phyloP scores from a whole-genome alignment of 2,329 filamentous ascomycete species.

The Knoxdaviesia proteae region DNA sequence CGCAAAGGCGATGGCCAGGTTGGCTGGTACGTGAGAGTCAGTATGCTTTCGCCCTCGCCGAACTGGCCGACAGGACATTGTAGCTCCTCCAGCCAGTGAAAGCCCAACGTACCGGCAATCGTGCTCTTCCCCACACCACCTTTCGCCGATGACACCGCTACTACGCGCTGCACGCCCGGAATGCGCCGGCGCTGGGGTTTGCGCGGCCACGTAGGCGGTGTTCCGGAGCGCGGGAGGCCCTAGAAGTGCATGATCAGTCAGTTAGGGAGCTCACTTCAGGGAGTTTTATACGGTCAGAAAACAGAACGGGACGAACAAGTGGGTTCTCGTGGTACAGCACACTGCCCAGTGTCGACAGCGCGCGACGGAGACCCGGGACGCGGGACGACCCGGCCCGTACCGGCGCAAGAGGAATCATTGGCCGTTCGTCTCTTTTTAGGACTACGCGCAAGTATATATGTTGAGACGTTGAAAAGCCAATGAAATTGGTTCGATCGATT shows the following conservation, averaged over 20 bases:
- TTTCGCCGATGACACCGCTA: slow-evolving; percentile 93
- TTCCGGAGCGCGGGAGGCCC: slow-evolving; percentile 67
- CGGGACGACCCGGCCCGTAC: slow-evolving; percentile 10
- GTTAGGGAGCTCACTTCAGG: neutral
- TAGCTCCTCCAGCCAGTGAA: no score
- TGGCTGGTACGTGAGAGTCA: slow-evolving; percentile 25
- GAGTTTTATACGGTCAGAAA: slow-evolving; percentile 1
- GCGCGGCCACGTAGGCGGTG: slow-evolving; percentile 36
- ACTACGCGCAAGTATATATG: neutral
- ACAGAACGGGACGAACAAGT: slow-evolving; percentile 31
- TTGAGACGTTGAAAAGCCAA: neutral
- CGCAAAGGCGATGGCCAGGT: slow-evolving; percentile 73
- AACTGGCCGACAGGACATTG: no score
- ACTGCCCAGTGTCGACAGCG: slow-evolving; percentile 19
- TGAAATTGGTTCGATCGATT: neutral
- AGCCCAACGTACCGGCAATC: slow-evolving; percentile 42
- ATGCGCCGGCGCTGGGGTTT: slow-evolving; percentile 68
- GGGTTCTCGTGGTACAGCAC: slow-evolving; percentile 59
- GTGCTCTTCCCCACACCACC: slow-evolving; percentile 97
- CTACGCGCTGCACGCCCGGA: slow-evolving; percentile 67
- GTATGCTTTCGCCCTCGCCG: no score
- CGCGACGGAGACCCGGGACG: slow-evolving; percentile 26
- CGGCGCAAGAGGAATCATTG: neutral
- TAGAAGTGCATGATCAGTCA: slow-evolving; percentile 14
- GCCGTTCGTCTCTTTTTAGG: neutral